Evolutionary conservation across 2,329 filamentous ascomycete genomes (phyloP), one percentile per base, ranked within the genome.

Genomic region (Hypomyces rosellus): DNA sequence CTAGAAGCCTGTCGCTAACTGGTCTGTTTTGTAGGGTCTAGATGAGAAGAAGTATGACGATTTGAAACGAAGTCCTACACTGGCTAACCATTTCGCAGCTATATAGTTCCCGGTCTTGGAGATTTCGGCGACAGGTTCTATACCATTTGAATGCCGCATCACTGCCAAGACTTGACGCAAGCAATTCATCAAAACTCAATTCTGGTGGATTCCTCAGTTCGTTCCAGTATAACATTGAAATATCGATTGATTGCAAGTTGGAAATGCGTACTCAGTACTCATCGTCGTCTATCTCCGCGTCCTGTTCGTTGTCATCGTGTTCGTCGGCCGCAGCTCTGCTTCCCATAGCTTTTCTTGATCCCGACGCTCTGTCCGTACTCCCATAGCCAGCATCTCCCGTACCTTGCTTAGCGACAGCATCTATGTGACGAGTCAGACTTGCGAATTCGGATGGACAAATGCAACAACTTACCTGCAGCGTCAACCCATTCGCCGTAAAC

Each of bases 401-500:
- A 52, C 67, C 63, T 54, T 74, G 72, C 58, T 78, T 76, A 12
- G 76, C 75, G 7, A 79, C 76, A 11, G 74, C 69, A 55, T 79
- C 76, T 77, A 40, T 36, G 36, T 14, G 50, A 43, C 20, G n/a
- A 47, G n/a, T 34, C 15, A 49, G 60, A 49, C 63, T 56, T 49
- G 18, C 37, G 34, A 34, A 25, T n/a, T 22, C 15, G 16, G 22
- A 16, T 46, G 14, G 12, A 41, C 20, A 30, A 16, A 15, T n/a
- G 4, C 37, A 18, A 41, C 4, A 34, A 1, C 71, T 56, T 70
- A 82, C 80, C 76, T 56, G 80, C 74, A 56, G 93, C 93, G 71
- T 99, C 93, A 56, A 99, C 89, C 93, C 93, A 99, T 69, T 97
- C 93, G 34, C 89, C 88, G 65, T 99, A 99, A 7, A 99, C 92